Conservation (phyloP, 1,284 basidiomycete genomes). For the Agaricales sp. region DNA sequence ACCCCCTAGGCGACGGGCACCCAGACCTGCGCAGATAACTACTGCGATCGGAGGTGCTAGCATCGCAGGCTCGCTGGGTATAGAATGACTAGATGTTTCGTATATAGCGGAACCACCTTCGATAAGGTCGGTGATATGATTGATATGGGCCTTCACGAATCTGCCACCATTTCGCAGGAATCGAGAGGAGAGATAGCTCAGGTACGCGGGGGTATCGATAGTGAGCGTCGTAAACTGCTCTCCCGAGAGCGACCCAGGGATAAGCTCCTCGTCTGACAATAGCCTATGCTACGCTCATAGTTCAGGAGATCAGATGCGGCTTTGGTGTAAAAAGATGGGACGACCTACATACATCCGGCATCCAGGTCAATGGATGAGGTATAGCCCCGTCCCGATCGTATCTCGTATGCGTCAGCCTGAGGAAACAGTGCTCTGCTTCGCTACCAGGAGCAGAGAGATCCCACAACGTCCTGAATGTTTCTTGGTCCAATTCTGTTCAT, state of each 20-base stretch:
- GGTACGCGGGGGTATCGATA: conserved; percentile 59
- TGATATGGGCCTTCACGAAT: conserved; percentile 42
- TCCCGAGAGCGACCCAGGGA: background rate
- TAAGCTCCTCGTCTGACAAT: background rate
- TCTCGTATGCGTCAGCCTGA: conserved; percentile 50
- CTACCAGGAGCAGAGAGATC: conserved; percentile 46
- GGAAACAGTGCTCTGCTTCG: conserved; percentile 45
- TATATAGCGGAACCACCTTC: conserved; percentile 43
- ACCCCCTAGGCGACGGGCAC: conserved; percentile 67
- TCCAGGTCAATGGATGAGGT: conserved; percentile 37
- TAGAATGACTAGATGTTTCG: conserved; percentile 5
- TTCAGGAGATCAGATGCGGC: background rate
- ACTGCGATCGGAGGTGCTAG: conserved; percentile 35
- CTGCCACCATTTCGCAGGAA: conserved; percentile 54
- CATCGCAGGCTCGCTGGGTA: conserved; percentile 4
- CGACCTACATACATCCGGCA: conserved; percentile 46
- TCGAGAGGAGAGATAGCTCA: conserved; percentile 54
- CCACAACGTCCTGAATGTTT: conserved; percentile 69
- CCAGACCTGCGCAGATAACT: conserved; percentile 55
- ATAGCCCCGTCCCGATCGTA: conserved; percentile 37
- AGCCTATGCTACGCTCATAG: background rate
- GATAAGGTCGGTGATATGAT: conserved; percentile 58
- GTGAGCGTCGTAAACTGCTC: conserved; percentile 48
- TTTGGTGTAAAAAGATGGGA: background rate
- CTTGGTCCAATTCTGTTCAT: conserved; percentile 30